These are phyloP conservation scores for Reticulascus tulasneorum DNA, from an alignment of 2,329 filamentous ascomycete genomes.

Conservation along the genomic window DNA sequence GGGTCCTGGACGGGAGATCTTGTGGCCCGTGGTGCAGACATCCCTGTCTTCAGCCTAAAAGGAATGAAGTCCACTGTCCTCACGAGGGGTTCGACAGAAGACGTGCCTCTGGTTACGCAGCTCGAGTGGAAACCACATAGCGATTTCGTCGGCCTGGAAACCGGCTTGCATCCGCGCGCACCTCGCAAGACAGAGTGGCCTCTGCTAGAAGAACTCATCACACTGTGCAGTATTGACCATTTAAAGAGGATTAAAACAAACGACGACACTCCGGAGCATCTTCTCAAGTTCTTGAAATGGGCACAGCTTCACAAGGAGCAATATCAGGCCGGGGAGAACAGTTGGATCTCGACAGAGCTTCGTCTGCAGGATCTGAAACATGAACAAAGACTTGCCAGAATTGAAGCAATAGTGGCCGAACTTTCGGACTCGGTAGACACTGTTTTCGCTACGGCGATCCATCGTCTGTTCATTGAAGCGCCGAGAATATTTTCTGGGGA, in stretches of 20 bases:
- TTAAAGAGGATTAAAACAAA: neutral
- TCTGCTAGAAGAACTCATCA: neutral
- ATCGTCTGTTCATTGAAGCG: neutral
- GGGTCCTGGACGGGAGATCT: slow-evolving; percentile 1
- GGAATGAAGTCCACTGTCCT: slow-evolving; percentile 2
- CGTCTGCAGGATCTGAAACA: neutral
- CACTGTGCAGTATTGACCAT: neutral
- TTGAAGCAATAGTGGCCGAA: neutral
- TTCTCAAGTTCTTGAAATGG: neutral
- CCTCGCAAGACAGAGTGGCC: neutral
- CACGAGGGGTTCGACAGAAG: neutral
- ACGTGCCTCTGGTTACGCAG: slow-evolving; percentile 1
- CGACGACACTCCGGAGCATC: neutral
- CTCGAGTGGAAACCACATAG: slow-evolving; percentile 11
- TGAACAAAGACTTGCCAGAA: neutral
- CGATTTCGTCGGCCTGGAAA: slow-evolving; percentile 1
- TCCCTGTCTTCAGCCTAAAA: neutral
- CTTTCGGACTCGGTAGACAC: neutral
- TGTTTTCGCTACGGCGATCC: neutral
- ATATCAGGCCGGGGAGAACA: neutral
- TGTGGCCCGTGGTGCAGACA: slow-evolving; percentile 2
- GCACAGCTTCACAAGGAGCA: neutral
- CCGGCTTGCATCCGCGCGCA: neutral
- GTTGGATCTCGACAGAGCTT: neutral
- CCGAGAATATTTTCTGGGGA: neutral